Evolutionary conservation across 2,329 filamentous ascomycete species (phyloP).

Genomic region (Ceratocystis ficicola): DNA sequence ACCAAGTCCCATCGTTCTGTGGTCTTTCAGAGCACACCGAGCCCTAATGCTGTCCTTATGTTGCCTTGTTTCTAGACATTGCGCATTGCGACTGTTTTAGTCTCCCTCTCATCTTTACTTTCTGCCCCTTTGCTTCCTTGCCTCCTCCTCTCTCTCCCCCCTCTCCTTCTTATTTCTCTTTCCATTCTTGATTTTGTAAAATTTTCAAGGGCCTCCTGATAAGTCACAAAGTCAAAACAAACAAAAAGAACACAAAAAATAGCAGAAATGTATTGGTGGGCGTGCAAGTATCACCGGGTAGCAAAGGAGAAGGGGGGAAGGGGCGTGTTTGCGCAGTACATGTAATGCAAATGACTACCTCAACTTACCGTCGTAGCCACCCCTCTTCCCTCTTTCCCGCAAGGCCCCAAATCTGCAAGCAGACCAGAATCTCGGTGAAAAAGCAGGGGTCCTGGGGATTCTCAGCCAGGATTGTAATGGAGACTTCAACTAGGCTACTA

Average conservation of each 20-base stretch:
- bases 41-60: background rate
- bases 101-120: too few species aligned
- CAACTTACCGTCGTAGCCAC: background rate
- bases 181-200: background rate
- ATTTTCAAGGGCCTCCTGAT: background rate
- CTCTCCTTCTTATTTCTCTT: background rate
- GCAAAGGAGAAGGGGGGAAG: background rate
- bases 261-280: background rate
- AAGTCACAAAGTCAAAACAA: background rate
- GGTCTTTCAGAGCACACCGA: background rate
- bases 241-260: background rate
- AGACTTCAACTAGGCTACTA: conserved; percentile 8
- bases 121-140: background rate
- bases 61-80: background rate
- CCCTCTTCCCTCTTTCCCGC: conserved; percentile 2
- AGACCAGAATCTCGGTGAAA: conserved; percentile 22
- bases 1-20: background rate
- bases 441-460: conserved; percentile 19
- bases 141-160: background rate
- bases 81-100: too few species aligned
- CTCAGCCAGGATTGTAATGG: conserved; percentile 8
- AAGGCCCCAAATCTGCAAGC: conserved; percentile 14
- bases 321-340: background rate
- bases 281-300: background rate
- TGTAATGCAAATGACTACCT: background rate